Evolutionary conservation across 1,284 basidiomycete species (phyloP).

Genomic region (Psilocybe mexicana): DNA sequence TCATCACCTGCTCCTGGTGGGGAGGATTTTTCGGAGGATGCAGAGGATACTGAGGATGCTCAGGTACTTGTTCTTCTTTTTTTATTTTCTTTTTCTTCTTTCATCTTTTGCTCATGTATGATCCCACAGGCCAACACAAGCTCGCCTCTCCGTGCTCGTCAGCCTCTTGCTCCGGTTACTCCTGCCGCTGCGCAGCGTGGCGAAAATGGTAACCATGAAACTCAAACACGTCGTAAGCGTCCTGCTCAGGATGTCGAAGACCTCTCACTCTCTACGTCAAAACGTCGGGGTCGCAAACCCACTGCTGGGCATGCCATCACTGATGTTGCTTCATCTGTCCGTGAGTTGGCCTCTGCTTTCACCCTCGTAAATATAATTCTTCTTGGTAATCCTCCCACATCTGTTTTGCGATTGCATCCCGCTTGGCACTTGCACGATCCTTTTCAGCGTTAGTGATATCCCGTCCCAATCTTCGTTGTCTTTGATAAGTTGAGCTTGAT

Average conservation of each 20-base stretch:
- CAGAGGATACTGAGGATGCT: no score
- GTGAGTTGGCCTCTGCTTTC: conserved; percentile 19
- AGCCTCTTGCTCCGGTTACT: not conserved
- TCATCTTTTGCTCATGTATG: no score
- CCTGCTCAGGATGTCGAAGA: conserved; percentile 9
- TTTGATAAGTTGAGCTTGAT: not conserved
- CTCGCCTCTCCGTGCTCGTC: not conserved
- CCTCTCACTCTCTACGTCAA: not conserved
- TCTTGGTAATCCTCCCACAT: conserved; percentile 24
- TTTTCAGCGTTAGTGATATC: conserved; percentile 18
- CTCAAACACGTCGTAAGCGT: not conserved
- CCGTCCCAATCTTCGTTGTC: not conserved
- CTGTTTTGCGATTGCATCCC: conserved; percentile 24
- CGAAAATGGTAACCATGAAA: no score
- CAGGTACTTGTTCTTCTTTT: no score
- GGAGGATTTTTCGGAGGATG: not conserved
- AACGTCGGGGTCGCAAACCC: conserved; percentile 6
- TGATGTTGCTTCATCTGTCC: conserved; percentile 20
- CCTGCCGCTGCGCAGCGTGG: not conserved
- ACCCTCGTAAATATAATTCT: not conserved
- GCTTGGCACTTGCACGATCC: conserved; percentile 13
- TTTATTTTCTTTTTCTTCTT: no score
- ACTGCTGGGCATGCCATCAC: conserved; percentile 16
- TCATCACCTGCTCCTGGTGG: not conserved
- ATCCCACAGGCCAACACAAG: not conserved